These are phyloP conservation scores for Hymenoscyphus scutula DNA, from an alignment of 2,329 filamentous ascomycete species.

Conservation along the genomic window DNA sequence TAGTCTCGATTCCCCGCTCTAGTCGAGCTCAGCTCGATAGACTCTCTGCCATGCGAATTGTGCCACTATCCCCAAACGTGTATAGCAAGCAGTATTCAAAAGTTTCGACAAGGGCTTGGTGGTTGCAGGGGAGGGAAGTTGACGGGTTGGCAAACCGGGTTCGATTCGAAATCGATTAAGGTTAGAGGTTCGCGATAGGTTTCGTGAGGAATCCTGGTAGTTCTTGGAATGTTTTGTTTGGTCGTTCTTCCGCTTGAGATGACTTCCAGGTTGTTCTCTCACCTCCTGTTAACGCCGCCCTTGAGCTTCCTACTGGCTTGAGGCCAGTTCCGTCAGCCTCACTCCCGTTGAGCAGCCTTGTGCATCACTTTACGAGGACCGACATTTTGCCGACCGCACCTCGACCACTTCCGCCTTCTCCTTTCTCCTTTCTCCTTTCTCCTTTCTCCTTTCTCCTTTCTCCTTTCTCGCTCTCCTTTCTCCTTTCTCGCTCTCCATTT, in stretches of 20 bases:
- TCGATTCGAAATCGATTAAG: not conserved
- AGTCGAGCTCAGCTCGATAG: constrained; percentile 24
- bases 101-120: not conserved
- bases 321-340: too few relatives aligned
- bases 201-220: not conserved
- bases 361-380: too few relatives aligned
- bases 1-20: constrained; percentile 29
- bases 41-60: constrained; percentile 25
- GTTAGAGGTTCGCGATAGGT: not conserved
- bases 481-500: too few relatives aligned
- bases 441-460: too few relatives aligned
- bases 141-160: not conserved
- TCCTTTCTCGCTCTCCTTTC: too few relatives aligned
- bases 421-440: too few relatives aligned
- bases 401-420: too few relatives aligned
- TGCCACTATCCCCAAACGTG: not conserved
- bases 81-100: not conserved
- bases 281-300: not conserved
- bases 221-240: not conserved
- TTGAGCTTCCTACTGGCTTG: not conserved
- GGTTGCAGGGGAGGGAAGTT: not conserved
- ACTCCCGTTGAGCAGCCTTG: too few relatives aligned
- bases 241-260: not conserved
- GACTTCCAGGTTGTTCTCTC: constrained; percentile 3
- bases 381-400: too few relatives aligned